Percentiles rank a stretch among this genome's conserved stretches.
These are phyloP conservation scores for Oenanthe sinensis DNA, from an alignment of 129 eudicot species.

Conservation along the genomic window DNA sequence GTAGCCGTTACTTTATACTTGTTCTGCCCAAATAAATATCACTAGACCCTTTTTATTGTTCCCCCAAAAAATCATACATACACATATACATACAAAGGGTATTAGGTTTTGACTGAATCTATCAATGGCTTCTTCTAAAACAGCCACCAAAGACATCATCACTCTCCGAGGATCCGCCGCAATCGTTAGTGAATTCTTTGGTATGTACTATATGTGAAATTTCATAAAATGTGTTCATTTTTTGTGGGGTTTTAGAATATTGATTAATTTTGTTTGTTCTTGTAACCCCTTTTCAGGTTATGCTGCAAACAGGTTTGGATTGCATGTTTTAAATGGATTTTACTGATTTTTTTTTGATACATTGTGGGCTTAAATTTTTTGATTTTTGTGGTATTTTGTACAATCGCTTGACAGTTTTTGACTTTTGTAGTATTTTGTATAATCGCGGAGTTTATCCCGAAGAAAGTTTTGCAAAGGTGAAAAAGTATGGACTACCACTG, in stretches of 20 bases:
- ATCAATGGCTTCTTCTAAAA: conserved; percentile 70
- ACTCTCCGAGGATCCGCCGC: conserved; percentile 96
- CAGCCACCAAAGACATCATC: conserved; percentile 70
- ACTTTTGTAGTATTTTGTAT: conserved; percentile 59
- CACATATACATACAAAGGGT: background rate
- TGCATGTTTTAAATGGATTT: background rate
- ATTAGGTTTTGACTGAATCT: background rate
- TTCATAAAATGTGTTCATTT: background rate
- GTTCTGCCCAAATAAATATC: background rate
- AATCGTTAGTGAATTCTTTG: conserved; percentile 86
- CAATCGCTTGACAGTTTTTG: background rate
- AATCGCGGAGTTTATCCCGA: conserved; percentile 92
- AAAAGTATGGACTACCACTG: conserved; percentile 94
- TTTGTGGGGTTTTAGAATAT: background rate
- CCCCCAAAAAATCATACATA: background rate
- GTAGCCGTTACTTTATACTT: conserved; percentile 3
- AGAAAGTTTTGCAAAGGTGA: conserved; percentile 81
- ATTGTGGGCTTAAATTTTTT: conserved; percentile 2
- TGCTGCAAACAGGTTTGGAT: conserved; percentile 79
- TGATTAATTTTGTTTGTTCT: conserved; percentile 4
- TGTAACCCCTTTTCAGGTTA: conserved; percentile 51
- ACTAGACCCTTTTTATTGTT: background rate
- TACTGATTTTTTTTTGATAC: background rate
- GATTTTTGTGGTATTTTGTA: background rate
- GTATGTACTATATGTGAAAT: conserved; percentile 20